Evolutionary conservation across 2,329 filamentous ascomycete genomes (phyloP).

Genomic region (Phialemonium atrogriseum): DNA sequence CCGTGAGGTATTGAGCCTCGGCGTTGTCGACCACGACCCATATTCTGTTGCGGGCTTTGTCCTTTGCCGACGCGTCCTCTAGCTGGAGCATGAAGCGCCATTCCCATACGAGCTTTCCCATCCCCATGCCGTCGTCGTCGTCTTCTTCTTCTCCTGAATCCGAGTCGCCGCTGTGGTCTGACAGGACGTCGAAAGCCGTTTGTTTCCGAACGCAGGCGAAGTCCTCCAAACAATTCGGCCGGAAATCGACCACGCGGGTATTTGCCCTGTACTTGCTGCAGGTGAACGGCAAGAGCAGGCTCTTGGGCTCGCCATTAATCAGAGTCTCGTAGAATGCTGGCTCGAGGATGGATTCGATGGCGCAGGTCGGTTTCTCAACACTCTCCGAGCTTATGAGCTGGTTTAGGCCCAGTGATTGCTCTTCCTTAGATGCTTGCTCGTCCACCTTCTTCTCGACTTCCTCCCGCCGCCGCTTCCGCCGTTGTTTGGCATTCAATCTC

Average conservation of each 20-base stretch:
- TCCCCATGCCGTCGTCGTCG: conserved; percentile 17
- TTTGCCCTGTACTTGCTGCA: conserved; percentile 62
- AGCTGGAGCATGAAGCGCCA: conserved; percentile 78
- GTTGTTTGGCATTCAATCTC: conserved; percentile 15
- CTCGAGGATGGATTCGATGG: conserved; percentile 33
- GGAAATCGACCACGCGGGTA: conserved; percentile 77
- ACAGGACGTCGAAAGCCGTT: conserved; percentile 42
- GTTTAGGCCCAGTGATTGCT: conserved; percentile 16
- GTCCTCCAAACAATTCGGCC: conserved; percentile 59
- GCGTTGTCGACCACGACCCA: conserved; percentile 61
- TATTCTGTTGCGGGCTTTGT: conserved; percentile 34
- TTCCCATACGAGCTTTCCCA: conserved; percentile 56
- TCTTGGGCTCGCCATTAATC: conserved; percentile 27
- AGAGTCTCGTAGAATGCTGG: conserved; percentile 31
- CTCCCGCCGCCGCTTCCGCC: conserved; percentile 19
- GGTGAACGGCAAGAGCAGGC: conserved; percentile 57
- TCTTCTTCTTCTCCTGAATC: conserved; percentile 18
- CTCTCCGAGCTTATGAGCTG: conserved; percentile 36
- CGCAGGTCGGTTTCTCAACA: conserved; percentile 24
- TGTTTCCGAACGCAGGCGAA: conserved; percentile 49
- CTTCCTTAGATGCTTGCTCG: conserved; percentile 18
- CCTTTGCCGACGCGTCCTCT: conserved; percentile 49
- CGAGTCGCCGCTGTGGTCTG: conserved; percentile 28
- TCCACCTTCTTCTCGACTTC: conserved; percentile 14
- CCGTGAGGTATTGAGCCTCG: conserved; percentile 39